Conservation (phyloP, 1,139 yeast genomes). For the Meyerozyma carpophila region DNA sequence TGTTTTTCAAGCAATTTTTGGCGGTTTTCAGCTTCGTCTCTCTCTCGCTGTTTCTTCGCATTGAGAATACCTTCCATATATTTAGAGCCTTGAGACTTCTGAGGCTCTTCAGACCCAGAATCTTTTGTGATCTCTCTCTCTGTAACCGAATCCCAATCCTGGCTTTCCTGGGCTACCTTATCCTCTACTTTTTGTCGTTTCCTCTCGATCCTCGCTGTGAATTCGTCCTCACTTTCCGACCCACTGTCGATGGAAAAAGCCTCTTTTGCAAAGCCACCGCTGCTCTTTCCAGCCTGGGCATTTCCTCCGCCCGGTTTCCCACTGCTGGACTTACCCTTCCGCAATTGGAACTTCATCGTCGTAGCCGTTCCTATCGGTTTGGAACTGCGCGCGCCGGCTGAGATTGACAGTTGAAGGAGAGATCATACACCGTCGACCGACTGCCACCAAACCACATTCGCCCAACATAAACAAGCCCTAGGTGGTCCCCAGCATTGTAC, state of each 20-base stretch:
- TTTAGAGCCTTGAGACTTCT: slow-evolving; percentile 1
- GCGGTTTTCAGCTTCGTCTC: slow-evolving; percentile 4
- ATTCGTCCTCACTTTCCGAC: background rate
- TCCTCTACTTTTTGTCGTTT: background rate
- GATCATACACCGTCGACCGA: background rate
- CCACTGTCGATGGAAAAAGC: slow-evolving; percentile 1
- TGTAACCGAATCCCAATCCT: slow-evolving; percentile 1
- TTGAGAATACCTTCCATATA: slow-evolving; percentile 5
- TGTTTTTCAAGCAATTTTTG: slow-evolving; percentile 3
- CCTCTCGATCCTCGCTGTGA: background rate
- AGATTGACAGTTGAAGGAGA: background rate
- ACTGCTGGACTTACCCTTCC: background rate
- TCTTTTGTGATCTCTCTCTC: slow-evolving; percentile 2
- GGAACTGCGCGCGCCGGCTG: slow-evolving; percentile 19
- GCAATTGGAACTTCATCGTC: background rate
- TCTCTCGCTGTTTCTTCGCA: slow-evolving; percentile 5
- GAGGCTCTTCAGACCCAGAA: background rate
- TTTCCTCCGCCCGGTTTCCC: background rate
- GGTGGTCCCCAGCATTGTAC: background rate
- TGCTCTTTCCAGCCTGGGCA: background rate
- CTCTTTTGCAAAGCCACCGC: background rate
- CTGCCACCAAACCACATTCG: background rate
- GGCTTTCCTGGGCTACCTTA: slow-evolving; percentile 4
- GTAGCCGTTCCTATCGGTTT: background rate
- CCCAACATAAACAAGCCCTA: no score